These are phyloP conservation scores for Populus davidiana DNA, from an alignment of 345 rosid species.

Conservation along the genomic window DNA sequence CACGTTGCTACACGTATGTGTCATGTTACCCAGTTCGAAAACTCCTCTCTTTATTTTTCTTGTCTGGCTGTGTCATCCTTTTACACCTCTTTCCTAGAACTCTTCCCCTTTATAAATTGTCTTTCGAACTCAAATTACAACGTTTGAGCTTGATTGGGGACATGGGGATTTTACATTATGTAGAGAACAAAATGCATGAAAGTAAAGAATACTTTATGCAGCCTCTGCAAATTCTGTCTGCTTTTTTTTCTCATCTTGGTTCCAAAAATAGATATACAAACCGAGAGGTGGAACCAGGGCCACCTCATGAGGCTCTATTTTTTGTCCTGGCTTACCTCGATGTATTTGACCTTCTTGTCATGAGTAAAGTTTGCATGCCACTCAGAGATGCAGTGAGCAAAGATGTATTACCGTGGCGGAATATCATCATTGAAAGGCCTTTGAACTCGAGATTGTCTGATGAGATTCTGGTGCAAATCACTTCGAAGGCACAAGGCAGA, in stretches of 20 bases:
- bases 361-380: slow-evolving; percentile 43
- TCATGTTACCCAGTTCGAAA: background rate
- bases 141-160: background rate
- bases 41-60: background rate
- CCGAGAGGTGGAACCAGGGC: slow-evolving; percentile 18
- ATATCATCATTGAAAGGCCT: slow-evolving; percentile 43
- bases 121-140: background rate
- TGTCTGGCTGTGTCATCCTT: background rate
- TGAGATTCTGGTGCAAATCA: slow-evolving; percentile 39
- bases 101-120: background rate
- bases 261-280: background rate
- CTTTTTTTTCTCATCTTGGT: background rate
- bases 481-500: slow-evolving; percentile 53
- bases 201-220: background rate
- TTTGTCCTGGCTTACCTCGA: slow-evolving; percentile 62
- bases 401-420: slow-evolving; percentile 55
- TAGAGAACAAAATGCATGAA: background rate
- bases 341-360: slow-evolving; percentile 52
- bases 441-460: slow-evolving; percentile 46
- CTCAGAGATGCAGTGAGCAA: slow-evolving; percentile 47
- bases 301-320: slow-evolving; percentile 54
- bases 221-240: background rate
- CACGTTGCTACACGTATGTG: background rate
- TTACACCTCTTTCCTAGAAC: background rate
- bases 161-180: background rate